Evolutionary conservation across 305 asterid genomes (phyloP).

Genomic region (Fraxinus sp.): DNA sequence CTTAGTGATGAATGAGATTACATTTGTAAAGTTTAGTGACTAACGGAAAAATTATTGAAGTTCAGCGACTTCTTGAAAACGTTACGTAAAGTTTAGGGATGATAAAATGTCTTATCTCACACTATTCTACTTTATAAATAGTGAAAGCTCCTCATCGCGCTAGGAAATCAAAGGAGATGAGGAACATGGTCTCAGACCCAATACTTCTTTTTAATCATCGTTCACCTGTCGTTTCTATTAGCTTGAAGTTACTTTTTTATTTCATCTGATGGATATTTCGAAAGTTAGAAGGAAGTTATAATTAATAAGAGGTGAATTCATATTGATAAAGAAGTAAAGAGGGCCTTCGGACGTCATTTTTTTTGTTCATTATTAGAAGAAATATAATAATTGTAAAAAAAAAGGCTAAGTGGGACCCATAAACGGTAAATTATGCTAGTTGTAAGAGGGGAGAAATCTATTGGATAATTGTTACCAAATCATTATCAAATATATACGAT

Average conservation of each 20-base stretch:
- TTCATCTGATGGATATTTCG: too few species aligned
- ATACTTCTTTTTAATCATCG: too few species aligned
- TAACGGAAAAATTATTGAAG: too few species aligned
- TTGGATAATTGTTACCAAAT: background rate
- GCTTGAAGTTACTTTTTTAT: too few species aligned
- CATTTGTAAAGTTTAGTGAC: too few species aligned
- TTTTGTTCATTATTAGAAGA: too few species aligned
- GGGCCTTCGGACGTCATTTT: too few species aligned
- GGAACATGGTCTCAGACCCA: background rate
- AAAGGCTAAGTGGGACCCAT: too few species aligned
- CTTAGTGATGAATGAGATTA: too few species aligned
- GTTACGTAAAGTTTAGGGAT: background rate
- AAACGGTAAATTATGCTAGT: background rate
- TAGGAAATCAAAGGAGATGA: background rate
- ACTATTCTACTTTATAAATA: too few species aligned
- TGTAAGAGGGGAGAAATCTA: background rate
- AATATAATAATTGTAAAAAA: too few species aligned
- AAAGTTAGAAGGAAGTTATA: background rate
- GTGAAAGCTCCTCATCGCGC: background rate
- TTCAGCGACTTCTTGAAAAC: too few species aligned
- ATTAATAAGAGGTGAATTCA: background rate
- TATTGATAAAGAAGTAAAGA: background rate
- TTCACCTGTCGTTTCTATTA: background rate
- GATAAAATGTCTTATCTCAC: background rate
- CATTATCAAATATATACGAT: slow-evolving; percentile 18